A percentile compares a stretch with the other conserved stretches of the same genome.
Conservation (phyloP, 495 filamentous ascomycete species). For the Opeltia flavorubescens region DNA sequence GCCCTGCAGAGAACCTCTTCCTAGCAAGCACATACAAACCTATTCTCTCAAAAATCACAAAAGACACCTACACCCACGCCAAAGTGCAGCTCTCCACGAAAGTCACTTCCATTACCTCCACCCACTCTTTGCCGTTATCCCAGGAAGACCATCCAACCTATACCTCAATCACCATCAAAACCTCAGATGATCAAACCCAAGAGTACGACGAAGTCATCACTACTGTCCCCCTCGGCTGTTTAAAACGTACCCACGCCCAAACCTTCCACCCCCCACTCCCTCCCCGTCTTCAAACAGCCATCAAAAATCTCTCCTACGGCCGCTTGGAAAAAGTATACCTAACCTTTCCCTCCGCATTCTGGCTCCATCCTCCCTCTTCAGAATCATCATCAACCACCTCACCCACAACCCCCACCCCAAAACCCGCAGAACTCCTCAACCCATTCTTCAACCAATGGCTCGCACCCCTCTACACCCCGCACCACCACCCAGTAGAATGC, state of each 20-base stretch:
- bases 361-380: constrained; percentile 23
- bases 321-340: constrained; percentile 87
- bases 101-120: constrained; percentile 33
- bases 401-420: neutral
- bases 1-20: constrained; percentile 62
- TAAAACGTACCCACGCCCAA: constrained; percentile 60
- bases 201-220: constrained; percentile 76
- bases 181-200: constrained; percentile 33
- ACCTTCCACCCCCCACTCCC: constrained; percentile 63
- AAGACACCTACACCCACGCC: constrained; percentile 44
- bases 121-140: constrained; percentile 13
- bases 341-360: constrained; percentile 63
- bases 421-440: constrained; percentile 2
- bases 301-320: constrained; percentile 70
- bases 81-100: constrained; percentile 45
- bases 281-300: constrained; percentile 48
- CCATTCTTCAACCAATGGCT: constrained; percentile 51
- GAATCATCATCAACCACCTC: neutral
- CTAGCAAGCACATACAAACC: constrained; percentile 73
- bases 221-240: constrained; percentile 76
- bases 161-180: constrained; percentile 36
- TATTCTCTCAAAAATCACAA: constrained; percentile 55
- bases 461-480: constrained; percentile 43
- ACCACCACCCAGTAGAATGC: constrained; percentile 59
- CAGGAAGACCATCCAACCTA: constrained; percentile 13